Base-by-base conservation (phyloP, 1,139 yeast genomes). In the Wickerhamomyces sp. region DNA sequence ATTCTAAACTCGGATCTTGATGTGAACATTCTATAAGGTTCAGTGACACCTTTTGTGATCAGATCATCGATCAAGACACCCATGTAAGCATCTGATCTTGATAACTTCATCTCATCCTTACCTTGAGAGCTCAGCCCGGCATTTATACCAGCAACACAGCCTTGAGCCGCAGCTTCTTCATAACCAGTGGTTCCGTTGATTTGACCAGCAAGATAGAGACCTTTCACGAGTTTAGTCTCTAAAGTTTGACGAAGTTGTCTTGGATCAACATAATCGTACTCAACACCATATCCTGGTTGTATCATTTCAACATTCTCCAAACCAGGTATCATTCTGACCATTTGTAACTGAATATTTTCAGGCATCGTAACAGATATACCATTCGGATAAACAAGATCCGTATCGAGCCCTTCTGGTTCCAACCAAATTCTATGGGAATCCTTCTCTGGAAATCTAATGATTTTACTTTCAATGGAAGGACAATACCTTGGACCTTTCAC, bases 181-280 rank as follows among this genome's bases (percentile, higher is more conserved):
- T 93, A 93, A 0, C 99, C 99, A 0, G 99, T 93, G 1, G 99
- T 93, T 29, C 99, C 99, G 55, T 93, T 93, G 28, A 93, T 93
- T 59, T 93, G 99, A 2, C 99, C 99, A 0, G 98, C 99, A 35
- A 93, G 66, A 53, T 64, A 93, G 28, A 93, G 62, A 0, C 97
- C 97, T 14, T 70, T 63, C 1, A 93, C 78, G 6, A 75, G 60
- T 51, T 86, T 88, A 0, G 97, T 87, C 55, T 91, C 96, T 30
- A 93, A 59, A 0, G 95, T 84, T 33, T 70, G 71, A 36, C 71
- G 69, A 37, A 93, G 67, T 52, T 89, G 96, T 43, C 95, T 70
- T 3, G 99, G 98, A 53, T 91, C 96, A 18, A 93, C 81, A 57
- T 86, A 91, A 56, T 93, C 98, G 54, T 93, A 93, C 57, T 93